phyloP scores from a whole-genome alignment of 208 protist species.

The Leishmania lainsoni region DNA sequence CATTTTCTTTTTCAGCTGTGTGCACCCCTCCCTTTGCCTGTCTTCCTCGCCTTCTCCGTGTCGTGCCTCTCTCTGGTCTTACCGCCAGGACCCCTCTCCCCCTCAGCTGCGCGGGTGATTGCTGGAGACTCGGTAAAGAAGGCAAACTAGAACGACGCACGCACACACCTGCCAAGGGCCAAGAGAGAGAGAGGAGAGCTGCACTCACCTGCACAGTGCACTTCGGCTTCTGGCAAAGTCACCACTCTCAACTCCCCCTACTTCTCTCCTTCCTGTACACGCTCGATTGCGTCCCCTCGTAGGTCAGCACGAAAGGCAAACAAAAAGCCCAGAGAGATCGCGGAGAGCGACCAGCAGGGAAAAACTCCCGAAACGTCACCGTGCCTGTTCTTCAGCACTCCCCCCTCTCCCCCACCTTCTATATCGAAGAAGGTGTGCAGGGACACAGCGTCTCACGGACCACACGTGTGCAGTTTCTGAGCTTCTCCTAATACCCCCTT shows the following conservation, averaged over 20 bases:
- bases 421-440: neutral
- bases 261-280: neutral
- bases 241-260: neutral
- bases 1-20: neutral
- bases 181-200: neutral
- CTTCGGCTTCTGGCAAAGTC: neutral
- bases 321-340: neutral
- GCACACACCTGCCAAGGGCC: neutral
- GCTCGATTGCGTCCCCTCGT: neutral
- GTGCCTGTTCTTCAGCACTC: neutral
- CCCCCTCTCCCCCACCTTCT: neutral
- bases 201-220: neutral
- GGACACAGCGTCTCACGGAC: neutral
- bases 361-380: neutral
- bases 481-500: neutral
- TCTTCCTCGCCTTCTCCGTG: neutral
- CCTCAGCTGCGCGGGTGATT: neutral
- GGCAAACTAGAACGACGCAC: neutral
- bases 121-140: neutral
- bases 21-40: neutral
- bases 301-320: neutral
- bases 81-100: neutral
- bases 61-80: neutral
- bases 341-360: no score
- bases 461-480: neutral